Conservation (phyloP, 805 yeast genomes). For the Saccharomycopsis capsularis region DNA sequence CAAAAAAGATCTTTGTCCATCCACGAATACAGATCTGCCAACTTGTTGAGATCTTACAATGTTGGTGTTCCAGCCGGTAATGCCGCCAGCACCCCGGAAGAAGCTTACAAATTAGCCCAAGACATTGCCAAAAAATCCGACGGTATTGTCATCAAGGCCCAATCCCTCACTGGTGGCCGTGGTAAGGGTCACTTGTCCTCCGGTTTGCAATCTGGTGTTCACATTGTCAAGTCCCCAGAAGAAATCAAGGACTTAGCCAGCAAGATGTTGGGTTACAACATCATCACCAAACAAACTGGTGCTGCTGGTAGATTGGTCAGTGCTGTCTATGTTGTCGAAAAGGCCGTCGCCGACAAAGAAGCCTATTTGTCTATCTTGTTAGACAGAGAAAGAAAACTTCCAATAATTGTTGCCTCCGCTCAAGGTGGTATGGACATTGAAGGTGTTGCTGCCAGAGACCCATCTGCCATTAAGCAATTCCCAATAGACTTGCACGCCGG, state of each 20-base stretch:
- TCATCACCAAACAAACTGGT: constrained; percentile 97
- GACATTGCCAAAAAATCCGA: constrained; percentile 51
- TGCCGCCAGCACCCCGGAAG: constrained; percentile 85
- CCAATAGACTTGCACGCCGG: constrained; percentile 71
- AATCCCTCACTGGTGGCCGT: constrained; percentile 98
- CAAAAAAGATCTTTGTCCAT: constrained; percentile 71
- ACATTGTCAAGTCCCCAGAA: constrained; percentile 74
- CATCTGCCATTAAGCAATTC: constrained; percentile 86
- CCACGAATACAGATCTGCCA: constrained; percentile 95
- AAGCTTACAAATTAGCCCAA: constrained; percentile 78
- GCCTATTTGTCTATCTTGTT: constrained; percentile 90
- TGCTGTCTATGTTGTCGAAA: constrained; percentile 92
- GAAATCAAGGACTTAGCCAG: constrained; percentile 82
- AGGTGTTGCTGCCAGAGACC: constrained; percentile 90
- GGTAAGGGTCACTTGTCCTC: constrained; percentile 98
- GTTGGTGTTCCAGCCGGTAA: constrained; percentile 88
- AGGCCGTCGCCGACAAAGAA: constrained; percentile 90
- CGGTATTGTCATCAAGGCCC: constrained; percentile 94
- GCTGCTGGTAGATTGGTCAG: constrained; percentile 95
- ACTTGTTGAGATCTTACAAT: constrained; percentile 72
- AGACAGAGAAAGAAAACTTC: constrained; percentile 88
- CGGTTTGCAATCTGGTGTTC: constrained; percentile 95
- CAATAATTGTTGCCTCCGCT: constrained; percentile 90
- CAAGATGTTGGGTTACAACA: constrained; percentile 86
- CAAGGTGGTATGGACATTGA: constrained; percentile 99